A percentile compares a stretch with the other conserved stretches of the same genome.
Conservation (phyloP, 768 basidiomycete species). For the Kwoniella sp. region DNA sequence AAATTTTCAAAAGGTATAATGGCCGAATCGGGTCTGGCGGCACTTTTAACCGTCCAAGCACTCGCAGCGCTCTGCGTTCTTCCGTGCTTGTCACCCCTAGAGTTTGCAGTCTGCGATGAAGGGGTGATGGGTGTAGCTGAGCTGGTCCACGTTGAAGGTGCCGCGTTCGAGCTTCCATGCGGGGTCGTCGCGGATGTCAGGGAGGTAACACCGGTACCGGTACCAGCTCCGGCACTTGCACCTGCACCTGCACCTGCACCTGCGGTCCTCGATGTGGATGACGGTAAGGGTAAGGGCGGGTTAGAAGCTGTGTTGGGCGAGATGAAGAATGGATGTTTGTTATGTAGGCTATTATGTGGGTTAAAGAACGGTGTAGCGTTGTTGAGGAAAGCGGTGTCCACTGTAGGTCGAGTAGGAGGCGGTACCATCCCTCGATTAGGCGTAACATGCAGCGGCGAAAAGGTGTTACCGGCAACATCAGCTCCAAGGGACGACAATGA, state of each 20-base stretch:
- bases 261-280: too few relatives aligned
- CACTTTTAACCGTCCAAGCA: constrained; percentile 17
- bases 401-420: constrained; percentile 8
- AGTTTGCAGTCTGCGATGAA: not conserved
- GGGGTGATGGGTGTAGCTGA: not conserved
- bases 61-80: constrained; percentile 6
- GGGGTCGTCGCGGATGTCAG: too few relatives aligned
- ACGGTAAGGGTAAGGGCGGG: not conserved
- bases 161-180: too few relatives aligned
- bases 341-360: too few relatives aligned
- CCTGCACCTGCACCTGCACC: too few relatives aligned
- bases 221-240: too few relatives aligned
- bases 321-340: too few relatives aligned
- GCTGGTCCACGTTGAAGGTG: too few relatives aligned
- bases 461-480: not conserved
- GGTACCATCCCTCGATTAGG: not conserved
- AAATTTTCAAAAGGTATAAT: constrained; percentile 42
- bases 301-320: constrained; percentile 1
- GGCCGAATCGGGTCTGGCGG: constrained; percentile 35
- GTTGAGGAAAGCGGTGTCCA: constrained; percentile 17
- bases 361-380: too few relatives aligned
- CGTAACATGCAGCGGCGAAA: not conserved
- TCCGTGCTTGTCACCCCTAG: not conserved
- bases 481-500: not conserved
- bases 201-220: too few relatives aligned